Conservation (phyloP, 176 grass and related monocot species). For the Raddia distichophylla region DNA sequence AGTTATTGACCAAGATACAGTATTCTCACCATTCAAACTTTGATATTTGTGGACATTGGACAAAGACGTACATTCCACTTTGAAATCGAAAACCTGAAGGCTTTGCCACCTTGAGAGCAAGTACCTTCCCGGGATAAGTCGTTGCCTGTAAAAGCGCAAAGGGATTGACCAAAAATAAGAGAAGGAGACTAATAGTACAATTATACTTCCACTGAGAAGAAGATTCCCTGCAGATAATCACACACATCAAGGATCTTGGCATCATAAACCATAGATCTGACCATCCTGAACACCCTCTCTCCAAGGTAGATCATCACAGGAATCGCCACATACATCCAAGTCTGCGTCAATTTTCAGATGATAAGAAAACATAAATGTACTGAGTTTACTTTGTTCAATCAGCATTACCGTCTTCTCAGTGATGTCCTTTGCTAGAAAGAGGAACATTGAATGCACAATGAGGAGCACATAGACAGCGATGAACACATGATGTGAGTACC, state of each 20-base stretch:
- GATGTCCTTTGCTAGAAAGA: constrained; percentile 62
- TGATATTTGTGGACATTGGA: constrained; percentile 67
- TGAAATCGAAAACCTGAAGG: constrained; percentile 53
- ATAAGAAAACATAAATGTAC: constrained; percentile 19
- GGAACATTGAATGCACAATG: constrained; percentile 71
- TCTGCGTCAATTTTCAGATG: constrained; percentile 39
- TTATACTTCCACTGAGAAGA: neutral
- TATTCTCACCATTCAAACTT: constrained; percentile 65
- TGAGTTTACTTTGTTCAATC: constrained; percentile 3
- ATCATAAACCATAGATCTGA: constrained; percentile 57
- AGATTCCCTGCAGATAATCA: neutral
- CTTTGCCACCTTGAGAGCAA: constrained; percentile 62
- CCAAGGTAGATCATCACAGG: constrained; percentile 60
- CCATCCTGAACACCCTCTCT: constrained; percentile 52
- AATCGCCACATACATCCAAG: constrained; percentile 73
- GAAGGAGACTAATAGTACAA: neutral
- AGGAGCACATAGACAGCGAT: constrained; percentile 67
- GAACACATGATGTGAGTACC: constrained; percentile 76
- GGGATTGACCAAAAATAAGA: neutral
- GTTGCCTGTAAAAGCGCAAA: constrained; percentile 47
- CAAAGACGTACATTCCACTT: constrained; percentile 76
- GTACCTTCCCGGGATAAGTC: constrained; percentile 61
- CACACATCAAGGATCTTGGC: constrained; percentile 53
- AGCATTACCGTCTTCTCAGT: constrained; percentile 64
- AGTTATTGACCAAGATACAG: neutral